Percentiles rank a stretch among this genome's conserved stretches.
Conservation (phyloP, 306 rosid genomes). For the Ormosia emarginata region DNA sequence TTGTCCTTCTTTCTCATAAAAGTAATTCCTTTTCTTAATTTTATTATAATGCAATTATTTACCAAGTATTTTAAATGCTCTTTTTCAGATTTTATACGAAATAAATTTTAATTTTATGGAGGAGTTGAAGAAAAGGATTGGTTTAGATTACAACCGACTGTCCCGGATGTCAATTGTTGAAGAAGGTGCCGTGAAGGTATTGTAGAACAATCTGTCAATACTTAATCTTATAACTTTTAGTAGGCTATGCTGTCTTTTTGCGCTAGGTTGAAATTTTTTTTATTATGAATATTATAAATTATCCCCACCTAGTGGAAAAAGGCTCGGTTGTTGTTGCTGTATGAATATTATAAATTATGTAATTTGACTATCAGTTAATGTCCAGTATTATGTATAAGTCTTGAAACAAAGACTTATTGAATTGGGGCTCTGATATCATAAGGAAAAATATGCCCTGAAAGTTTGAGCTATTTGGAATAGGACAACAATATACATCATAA, state of each 20-base stretch:
- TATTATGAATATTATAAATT: background rate
- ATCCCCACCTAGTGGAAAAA: too few species aligned
- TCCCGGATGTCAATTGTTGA: constrained; percentile 72
- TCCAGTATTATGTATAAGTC: background rate
- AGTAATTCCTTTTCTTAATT: background rate
- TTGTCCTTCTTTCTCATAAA: background rate
- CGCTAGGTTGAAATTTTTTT: background rate
- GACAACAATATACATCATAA: background rate
- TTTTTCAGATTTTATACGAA: constrained; percentile 60
- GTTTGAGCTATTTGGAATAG: background rate
- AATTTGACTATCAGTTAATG: background rate
- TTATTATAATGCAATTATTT: constrained; percentile 11
- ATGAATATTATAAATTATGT: background rate
- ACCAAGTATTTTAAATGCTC: background rate
- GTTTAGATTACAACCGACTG: constrained; percentile 57
- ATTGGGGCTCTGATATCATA: background rate
- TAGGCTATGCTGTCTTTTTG: background rate
- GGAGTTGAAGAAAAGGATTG: constrained; percentile 70
- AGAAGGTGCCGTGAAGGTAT: constrained; percentile 71
- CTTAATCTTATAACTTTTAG: constrained; percentile 14
- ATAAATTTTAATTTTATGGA: constrained; percentile 57
- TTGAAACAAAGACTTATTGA: background rate
- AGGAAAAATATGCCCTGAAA: background rate
- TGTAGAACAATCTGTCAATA: constrained; percentile 4
- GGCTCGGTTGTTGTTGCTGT: too few species aligned